Evolutionary conservation across 1,139 yeast genomes (phyloP).

Genomic region (Debaryomycetaceae sp.): DNA sequence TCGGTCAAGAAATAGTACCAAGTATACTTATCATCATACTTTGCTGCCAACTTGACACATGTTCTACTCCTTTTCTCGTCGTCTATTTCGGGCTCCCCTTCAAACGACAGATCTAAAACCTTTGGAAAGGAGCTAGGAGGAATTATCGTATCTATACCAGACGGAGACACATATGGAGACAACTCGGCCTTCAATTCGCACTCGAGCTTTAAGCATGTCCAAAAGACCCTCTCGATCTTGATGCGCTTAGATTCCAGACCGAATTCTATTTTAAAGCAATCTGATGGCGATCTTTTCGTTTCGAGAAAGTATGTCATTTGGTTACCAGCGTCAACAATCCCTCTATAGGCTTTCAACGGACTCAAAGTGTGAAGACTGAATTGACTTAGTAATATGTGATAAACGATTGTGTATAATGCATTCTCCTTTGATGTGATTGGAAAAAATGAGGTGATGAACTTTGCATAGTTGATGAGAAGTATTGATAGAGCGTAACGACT

Average conservation of each 20-base stretch:
- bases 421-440: slow-evolving; percentile 20
- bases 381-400: slow-evolving; percentile 30
- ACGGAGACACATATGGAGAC: slow-evolving; percentile 39
- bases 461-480: slow-evolving; percentile 22
- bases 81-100: slow-evolving; percentile 10
- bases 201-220: slow-evolving; percentile 46
- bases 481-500: slow-evolving; percentile 23
- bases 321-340: slow-evolving; percentile 30
- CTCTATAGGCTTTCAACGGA: slow-evolving; percentile 37
- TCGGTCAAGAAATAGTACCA: slow-evolving; percentile 51
- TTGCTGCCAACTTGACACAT: slow-evolving; percentile 25
- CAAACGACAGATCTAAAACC: slow-evolving; percentile 24
- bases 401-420: slow-evolving; percentile 24
- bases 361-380: slow-evolving; percentile 34
- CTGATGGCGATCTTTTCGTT: slow-evolving; percentile 9
- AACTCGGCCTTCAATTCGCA: slow-evolving; percentile 44
- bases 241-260: slow-evolving; percentile 12
- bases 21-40: slow-evolving; percentile 35
- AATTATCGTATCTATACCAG: slow-evolving; percentile 38
- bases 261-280: slow-evolving; percentile 4
- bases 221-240: slow-evolving; percentile 38
- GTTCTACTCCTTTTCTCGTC: slow-evolving; percentile 22
- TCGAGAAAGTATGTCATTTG: slow-evolving; percentile 32
- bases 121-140: slow-evolving; percentile 45
- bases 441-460: slow-evolving; percentile 18